Evolutionary conservation across 148 eudicot species (phyloP), one percentile per base, ranked within the genome.

Genomic region (Talinum fruticosum): DNA sequence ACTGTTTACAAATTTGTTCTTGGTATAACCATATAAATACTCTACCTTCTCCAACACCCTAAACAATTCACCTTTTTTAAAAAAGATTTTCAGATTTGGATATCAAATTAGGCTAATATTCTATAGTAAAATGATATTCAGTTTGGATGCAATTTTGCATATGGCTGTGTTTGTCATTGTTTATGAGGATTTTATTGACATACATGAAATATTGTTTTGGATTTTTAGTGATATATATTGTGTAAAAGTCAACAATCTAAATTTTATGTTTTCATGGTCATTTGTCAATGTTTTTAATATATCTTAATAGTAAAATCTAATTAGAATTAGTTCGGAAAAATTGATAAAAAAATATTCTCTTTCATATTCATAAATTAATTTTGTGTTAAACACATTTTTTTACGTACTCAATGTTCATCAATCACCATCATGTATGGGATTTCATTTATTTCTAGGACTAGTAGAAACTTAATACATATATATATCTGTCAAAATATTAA

Each of bases 1-100:
- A 70, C 74, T 74, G 68, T 83, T 77, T 14, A 64, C 26, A 37
- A 59, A 45, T 66, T 59, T 59, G 32, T 65, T 72, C 72, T 75
- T 82, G 69, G 47, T 71, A 61, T 59, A 59, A 5, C 6, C 16
- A 51, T 19, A 51, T 41, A 41, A 69, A 61, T 75, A 81, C 76
- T 78, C 83, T 61, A 83, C 68, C 67, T 49, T 44, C 37, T n/a
- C 54, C 24, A 29, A 75, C 68, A 41, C 29, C 2, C 45, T 68
- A 59, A 29, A 34, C 23, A 51, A 34, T 47, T 41, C n/a, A 14
- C 45, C 23, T 32, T 38, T 69, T 45, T 65, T 24, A 3, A n/a
- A n/a, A n/a, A n/a, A n/a, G n/a, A n/a, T 7, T 34, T 79, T 76
- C 24, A 57, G 16, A 57, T 57, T 57, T 57, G 5, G n/a, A 15